Percentiles rank a stretch among this genome's conserved stretches.
Evolutionary conservation across 805 yeast genomes (phyloP).

Genomic region (Cyberlindnera maritima): DNA sequence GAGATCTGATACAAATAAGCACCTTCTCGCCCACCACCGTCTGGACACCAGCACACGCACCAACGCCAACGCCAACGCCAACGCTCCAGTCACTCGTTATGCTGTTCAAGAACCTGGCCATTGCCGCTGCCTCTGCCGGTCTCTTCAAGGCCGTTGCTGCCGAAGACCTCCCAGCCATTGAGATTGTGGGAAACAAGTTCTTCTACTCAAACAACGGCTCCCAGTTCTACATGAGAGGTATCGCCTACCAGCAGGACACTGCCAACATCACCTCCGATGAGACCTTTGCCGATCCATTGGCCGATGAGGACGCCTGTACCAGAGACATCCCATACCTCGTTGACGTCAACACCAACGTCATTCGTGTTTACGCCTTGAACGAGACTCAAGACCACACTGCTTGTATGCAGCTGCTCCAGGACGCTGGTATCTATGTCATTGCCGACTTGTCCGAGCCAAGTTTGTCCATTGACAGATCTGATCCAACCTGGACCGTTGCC

Average conservation of each 20-base stretch:
- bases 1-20: background rate
- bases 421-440: slow-evolving; percentile 77
- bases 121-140: slow-evolving; percentile 36
- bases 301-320: slow-evolving; percentile 56
- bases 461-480: slow-evolving; percentile 55
- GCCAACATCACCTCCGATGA: slow-evolving; percentile 43
- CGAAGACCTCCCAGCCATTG: slow-evolving; percentile 58
- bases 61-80: background rate
- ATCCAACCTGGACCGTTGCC: slow-evolving; percentile 63
- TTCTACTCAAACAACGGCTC: slow-evolving; percentile 75
- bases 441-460: slow-evolving; percentile 76
- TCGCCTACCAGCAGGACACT: slow-evolving; percentile 76
- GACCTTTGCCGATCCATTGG: slow-evolving; percentile 66
- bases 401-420: slow-evolving; percentile 64
- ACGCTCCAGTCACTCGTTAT: slow-evolving; percentile 18
- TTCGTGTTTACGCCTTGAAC: slow-evolving; percentile 76
- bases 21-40: background rate
- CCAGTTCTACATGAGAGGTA: slow-evolving; percentile 73
- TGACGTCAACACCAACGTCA: slow-evolving; percentile 61
- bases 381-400: slow-evolving; percentile 58
- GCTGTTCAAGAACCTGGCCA: slow-evolving; percentile 33
- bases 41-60: too few species aligned
- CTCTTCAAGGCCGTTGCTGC: slow-evolving; percentile 34
- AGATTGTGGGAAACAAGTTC: slow-evolving; percentile 74
- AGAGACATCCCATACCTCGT: slow-evolving; percentile 74